Base-by-base conservation (phyloP, 1,284 basidiomycete genomes). In the Meira nashicola region DNA sequence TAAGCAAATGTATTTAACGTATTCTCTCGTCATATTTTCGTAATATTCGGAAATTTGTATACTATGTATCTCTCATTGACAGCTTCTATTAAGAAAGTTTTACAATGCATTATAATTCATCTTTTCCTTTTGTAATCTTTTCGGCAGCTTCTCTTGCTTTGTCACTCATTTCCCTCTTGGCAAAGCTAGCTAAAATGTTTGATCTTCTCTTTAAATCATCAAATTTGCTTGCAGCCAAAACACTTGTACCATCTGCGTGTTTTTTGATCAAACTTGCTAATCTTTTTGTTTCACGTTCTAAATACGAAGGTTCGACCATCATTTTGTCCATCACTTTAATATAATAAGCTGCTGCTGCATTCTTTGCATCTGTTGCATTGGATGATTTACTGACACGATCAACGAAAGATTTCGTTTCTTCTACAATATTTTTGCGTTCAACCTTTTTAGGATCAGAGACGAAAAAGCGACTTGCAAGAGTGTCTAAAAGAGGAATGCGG, bases 171-270 rank as follows among this genome's bases (percentile, higher is more conserved):
- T 56, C 41, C 41, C 39, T 48, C 23, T 71, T 72, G 55, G 63
- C 81, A 75, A 95, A 94, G 0, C 89, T 85, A 9, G 82, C 79
- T 57, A 95, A 85, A 67, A 95, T 85, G 81, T 97, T 97, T 54
- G 84, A 83, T 83, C 93, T 94, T 79, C 89, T 85, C 81, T 91
- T 59, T 73, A 97, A 86, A 82, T 97, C 92, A 79, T 98, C 94
- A 47, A 93, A 81, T 81, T 97, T 96, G 55, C 83, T 80, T 0
- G 84, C 82, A 4, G 88, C 83, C 43, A 96, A 81, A 39, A 83
- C 57, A 47, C 61, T 62, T 7, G 64, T 62, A 25, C 73, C 74
- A 17, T 67, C 58, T 1, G 70, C 86, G 59, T 86, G 84, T 81
- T 90, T 91, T 75, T 82, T 81, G 60, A 92, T 82, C 71, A 92